Evolutionary conservation across 2,329 filamentous ascomycete genomes (phyloP), one percentile per base, ranked within the genome.

Genomic region (Paecilomyces dactylethromorphus): DNA sequence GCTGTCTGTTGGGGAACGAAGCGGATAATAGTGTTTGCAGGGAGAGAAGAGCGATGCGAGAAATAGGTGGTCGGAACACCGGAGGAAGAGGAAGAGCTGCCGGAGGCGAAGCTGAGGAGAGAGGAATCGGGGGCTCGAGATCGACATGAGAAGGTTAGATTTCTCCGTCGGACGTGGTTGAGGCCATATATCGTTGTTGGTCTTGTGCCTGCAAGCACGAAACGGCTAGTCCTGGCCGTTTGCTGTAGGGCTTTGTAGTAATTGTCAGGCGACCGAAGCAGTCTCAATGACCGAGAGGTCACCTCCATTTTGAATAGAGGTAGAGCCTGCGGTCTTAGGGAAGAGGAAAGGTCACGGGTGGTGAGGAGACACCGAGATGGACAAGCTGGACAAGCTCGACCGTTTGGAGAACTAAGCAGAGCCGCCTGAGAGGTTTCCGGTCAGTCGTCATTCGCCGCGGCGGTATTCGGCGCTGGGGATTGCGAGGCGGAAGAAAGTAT

Each of bases 1-100:
- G 94, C 94, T 68, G 93, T 97, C 81, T 99, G 94, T 78, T 99
- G 94, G n/a, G 94, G 94, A 50, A 99, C 94, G 77, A 97, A 99
- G 61, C 93, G 91, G 68, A 99, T 82, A 63, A 99, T 82, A 3
- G 94, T 99, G 78, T 99, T 99, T 66, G 92, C 90, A 29, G 94
- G 94, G 56, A 97, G 82, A 22, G 81, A 76, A 52, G 79, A 78
- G 53, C 81, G 77, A 71, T 89, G 88, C 53, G 74, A 71, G 76
- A 96, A 96, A 77, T 95, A 95, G n/a, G 89, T 87, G 7, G 87
- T 83, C 35, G 88, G 84, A 3, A 80, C 68, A 57, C 73, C 64
- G 10, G 66, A 64, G 3, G 67, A 62, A 13, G 39, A 45, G 39
- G 66, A 62, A n/a, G 67, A 64, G 31, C 65, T 57, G 7, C 65